Evolutionary conservation across 2,329 filamentous ascomycete species (phyloP).

Genomic region (Acarospora socialis): DNA sequence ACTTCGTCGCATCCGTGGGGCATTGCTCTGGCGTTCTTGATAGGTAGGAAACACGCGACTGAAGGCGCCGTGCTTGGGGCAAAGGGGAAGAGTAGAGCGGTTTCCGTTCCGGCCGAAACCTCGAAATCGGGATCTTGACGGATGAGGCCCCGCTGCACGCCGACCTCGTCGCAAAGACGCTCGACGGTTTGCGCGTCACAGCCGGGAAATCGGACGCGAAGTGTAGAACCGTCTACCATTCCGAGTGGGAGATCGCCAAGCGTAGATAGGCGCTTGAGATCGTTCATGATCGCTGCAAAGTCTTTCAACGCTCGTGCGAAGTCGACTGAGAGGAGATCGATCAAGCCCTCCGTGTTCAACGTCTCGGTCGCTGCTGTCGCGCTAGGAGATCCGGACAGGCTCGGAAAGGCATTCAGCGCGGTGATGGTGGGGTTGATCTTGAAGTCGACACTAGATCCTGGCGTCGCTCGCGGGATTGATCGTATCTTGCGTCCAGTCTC

Average conservation of each 20-base stretch:
- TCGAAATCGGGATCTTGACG: conserved; percentile 68
- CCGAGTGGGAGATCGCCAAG: conserved; percentile 70
- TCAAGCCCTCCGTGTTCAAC: conserved; percentile 63
- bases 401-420: conserved; percentile 56
- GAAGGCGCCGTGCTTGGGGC: conserved; percentile 47
- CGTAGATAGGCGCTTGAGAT: conserved; percentile 60
- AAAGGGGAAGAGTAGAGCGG: conserved; percentile 76
- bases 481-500: conserved; percentile 55
- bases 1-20: conserved; percentile 27
- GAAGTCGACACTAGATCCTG: conserved; percentile 83
- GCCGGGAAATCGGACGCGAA: conserved; percentile 80
- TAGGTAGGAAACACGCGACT: conserved; percentile 27
- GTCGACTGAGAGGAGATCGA: conserved; percentile 74
- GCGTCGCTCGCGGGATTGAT: conserved; percentile 33
- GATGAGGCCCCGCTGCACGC: conserved; percentile 66
- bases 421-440: conserved; percentile 78
- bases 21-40: conserved; percentile 25
- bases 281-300: conserved; percentile 61
- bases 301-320: conserved; percentile 80
- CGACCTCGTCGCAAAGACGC: conserved; percentile 69
- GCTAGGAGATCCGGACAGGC: conserved; percentile 21
- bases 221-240: conserved; percentile 9
- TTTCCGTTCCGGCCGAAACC: conserved; percentile 44
- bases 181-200: conserved; percentile 76
- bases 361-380: conserved; percentile 24